These are phyloP conservation scores for Cyanidium caldarium DNA, from an alignment of 23 red algal genomes.

Conservation along the genomic window DNA sequence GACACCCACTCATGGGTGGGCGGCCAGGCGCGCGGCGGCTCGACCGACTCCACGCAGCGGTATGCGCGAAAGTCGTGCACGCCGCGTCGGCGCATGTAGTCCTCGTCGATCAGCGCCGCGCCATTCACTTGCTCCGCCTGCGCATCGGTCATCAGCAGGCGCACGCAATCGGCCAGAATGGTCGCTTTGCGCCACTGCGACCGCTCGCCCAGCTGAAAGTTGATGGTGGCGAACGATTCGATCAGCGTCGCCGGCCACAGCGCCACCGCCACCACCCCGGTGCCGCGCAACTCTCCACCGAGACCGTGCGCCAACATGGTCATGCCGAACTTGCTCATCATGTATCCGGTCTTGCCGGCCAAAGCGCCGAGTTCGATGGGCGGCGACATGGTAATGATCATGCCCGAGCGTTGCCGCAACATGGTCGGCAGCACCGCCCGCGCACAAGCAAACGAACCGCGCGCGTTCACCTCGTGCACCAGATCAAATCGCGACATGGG, in stretches of 20 bases:
- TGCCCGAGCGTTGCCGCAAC: constrained; percentile 44
- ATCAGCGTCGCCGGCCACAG: constrained; percentile 93
- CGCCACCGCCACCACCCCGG: constrained; percentile 55
- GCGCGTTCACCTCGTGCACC: constrained; percentile 72
- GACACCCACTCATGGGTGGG: neutral
- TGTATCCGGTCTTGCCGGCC: constrained; percentile 68
- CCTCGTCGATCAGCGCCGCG: constrained; percentile 82
- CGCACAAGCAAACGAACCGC: constrained; percentile 70
- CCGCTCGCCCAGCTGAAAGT: constrained; percentile 67
- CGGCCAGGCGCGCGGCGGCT: constrained; percentile 76
- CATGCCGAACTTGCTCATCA: constrained; percentile 95
- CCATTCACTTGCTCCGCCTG: constrained; percentile 44
- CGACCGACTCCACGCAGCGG: constrained; percentile 44
- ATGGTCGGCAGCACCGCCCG: constrained; percentile 66
- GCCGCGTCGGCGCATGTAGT: constrained; percentile 51
- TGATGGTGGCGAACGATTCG: constrained; percentile 91
- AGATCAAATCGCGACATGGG: constrained; percentile 83
- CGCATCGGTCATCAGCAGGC: constrained; percentile 21
- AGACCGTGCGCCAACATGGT: constrained; percentile 85
- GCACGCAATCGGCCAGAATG: constrained; percentile 57
- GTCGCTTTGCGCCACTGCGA: constrained; percentile 75
- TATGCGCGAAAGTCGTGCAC: constrained; percentile 60
- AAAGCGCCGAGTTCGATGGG: constrained; percentile 63
- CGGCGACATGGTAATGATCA: constrained; percentile 90
- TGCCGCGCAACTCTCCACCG: constrained; percentile 48